These are phyloP conservation scores for Russula earlei DNA, from an alignment of 768 basidiomycete species.

Conservation along the genomic window DNA sequence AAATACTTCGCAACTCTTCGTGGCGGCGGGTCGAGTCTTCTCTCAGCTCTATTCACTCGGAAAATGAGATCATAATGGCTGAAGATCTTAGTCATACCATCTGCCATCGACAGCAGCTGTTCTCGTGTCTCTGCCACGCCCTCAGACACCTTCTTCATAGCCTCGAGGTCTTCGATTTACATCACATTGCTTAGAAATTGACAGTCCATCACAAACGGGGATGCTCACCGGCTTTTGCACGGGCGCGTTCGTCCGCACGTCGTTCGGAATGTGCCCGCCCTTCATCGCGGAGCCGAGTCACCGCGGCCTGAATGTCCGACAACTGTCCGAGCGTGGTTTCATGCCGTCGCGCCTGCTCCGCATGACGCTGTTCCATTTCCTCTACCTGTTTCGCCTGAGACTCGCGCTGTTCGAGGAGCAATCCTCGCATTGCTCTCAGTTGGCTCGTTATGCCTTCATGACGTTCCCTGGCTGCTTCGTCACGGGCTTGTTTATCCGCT, in stretches of 20 bases:
- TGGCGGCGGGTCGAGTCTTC: slow-evolving; percentile 17
- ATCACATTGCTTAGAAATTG: neutral
- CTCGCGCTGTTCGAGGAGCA: neutral
- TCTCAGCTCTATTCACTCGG: slow-evolving; percentile 6
- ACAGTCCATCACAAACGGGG: neutral
- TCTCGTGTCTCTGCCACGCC: slow-evolving; percentile 4
- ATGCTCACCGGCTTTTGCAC: slow-evolving; percentile 7
- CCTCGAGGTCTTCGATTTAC: neutral
- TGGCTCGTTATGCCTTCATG: slow-evolving; percentile 15
- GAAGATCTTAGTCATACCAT: neutral
- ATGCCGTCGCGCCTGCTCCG: slow-evolving; percentile 1
- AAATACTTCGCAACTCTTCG: slow-evolving; percentile 13
- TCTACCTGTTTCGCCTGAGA: slow-evolving; percentile 2
- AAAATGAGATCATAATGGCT: neutral
- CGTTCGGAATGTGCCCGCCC: slow-evolving; percentile 2
- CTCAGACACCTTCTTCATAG: slow-evolving; percentile 1
- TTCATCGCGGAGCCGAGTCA: slow-evolving; percentile 6
- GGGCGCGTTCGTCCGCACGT: neutral
- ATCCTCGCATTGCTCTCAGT: slow-evolving; percentile 4
- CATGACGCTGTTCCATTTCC: slow-evolving; percentile 2
- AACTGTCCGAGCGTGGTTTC: slow-evolving; percentile 1
- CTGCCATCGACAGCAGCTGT: neutral
- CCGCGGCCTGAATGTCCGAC: slow-evolving; percentile 5
- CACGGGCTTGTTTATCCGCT: neutral
- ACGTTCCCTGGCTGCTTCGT: neutral